Percentiles rank a stretch among this genome's conserved stretches.
Evolutionary conservation across 768 basidiomycete species (phyloP).

Genomic region (Crepidotus variabilis): DNA sequence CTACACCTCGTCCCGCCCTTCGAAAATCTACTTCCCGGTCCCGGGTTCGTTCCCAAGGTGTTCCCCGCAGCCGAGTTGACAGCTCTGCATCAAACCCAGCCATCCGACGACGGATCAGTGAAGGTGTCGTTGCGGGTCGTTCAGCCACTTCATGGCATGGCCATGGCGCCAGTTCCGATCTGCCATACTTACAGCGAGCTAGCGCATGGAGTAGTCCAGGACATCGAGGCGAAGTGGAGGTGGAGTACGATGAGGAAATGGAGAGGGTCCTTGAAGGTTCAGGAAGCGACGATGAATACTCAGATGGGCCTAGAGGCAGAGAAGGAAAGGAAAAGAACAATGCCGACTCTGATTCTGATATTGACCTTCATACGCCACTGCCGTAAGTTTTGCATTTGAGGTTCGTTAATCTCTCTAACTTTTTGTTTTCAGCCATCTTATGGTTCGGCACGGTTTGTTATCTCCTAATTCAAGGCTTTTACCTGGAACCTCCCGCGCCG

Average conservation of each 20-base stretch:
- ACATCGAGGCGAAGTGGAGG: conserved; percentile 9
- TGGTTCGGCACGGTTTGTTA: conserved; percentile 63
- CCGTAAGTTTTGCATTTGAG: conserved; percentile 44
- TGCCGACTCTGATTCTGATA: conserved; percentile 59
- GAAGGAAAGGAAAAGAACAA: conserved; percentile 20
- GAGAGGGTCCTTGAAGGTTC: conserved; percentile 14
- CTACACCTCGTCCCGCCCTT: conserved; percentile 12
- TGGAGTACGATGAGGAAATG: conserved; percentile 8
- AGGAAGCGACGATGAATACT: conserved; percentile 1
- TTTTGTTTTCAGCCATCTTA: conserved; percentile 44
- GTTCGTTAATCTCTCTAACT: conserved; percentile 6
- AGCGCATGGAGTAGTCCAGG: conserved; percentile 8
- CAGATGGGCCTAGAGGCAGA: neutral
- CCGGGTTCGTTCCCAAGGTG: neutral
- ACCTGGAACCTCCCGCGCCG: conserved; percentile 25
- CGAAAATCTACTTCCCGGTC: neutral
- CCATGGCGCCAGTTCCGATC: neutral
- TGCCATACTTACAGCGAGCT: neutral
- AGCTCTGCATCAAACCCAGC: neutral
- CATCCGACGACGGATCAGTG: conserved; percentile 1
- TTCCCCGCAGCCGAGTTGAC: neutral
- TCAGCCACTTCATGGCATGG: neutral
- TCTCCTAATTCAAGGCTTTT: conserved; percentile 65
- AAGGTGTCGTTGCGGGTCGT: conserved; percentile 13
- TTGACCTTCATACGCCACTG: conserved; percentile 66